These are phyloP conservation scores for Mercurialis annua DNA, from an alignment of 345 rosid genomes.

Conservation along the genomic window DNA sequence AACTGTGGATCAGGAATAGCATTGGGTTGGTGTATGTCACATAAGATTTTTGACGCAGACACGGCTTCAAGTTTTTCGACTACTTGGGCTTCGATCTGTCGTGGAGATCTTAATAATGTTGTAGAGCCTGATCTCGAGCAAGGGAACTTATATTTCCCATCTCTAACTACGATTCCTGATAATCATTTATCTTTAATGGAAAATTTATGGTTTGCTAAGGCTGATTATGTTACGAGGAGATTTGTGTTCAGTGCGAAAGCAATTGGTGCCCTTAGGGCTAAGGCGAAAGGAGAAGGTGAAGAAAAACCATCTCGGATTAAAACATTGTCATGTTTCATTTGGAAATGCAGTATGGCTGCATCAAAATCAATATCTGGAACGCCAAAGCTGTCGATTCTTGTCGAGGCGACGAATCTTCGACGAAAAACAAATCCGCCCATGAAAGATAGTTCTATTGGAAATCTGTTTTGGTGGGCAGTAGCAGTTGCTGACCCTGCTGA, in stretches of 20 bases:
- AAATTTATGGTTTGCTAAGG: conserved; percentile 16
- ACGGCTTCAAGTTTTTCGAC: conserved; percentile 1
- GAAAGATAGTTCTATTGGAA: not conserved
- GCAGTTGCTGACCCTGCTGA: conserved; percentile 4
- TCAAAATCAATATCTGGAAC: not conserved
- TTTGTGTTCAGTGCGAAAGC: conserved; percentile 2
- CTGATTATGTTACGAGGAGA: conserved; percentile 11
- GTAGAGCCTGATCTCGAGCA: conserved; percentile 3
- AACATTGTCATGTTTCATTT: conserved; percentile 13
- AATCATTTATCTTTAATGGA: conserved; percentile 15
- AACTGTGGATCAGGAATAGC: conserved; percentile 20
- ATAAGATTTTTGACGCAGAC: conserved; percentile 12
- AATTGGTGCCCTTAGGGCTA: not conserved
- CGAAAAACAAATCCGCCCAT: conserved; percentile 5
- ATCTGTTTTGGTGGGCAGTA: conserved; percentile 7
- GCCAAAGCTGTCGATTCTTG: conserved; percentile 10
- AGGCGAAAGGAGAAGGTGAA: not conserved
- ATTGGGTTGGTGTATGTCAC: not conserved
- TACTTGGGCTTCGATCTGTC: conserved; percentile 5
- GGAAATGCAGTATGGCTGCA: conserved; percentile 16
- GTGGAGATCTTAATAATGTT: not conserved
- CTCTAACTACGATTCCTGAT: conserved; percentile 9
- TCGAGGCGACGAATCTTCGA: conserved; percentile 16
- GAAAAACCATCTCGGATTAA: not conserved
- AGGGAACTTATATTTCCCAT: conserved; percentile 7